phyloP scores from a whole-genome alignment of 2,329 filamentous ascomycete genomes.

The Aspergillus sp. region DNA sequence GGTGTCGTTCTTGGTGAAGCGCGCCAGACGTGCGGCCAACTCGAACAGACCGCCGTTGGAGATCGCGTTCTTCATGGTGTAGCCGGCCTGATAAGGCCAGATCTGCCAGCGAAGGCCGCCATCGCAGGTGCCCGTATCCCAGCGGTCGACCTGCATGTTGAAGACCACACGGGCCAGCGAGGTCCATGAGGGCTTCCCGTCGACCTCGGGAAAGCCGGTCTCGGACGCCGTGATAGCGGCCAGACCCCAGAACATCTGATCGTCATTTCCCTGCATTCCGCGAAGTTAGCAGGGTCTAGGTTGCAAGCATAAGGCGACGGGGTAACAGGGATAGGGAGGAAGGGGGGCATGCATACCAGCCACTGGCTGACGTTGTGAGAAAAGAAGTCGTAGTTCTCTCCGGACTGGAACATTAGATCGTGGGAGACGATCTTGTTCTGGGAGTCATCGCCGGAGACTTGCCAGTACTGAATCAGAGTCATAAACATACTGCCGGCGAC shows the following conservation, averaged over 20 bases:
- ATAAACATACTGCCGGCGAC: conserved; percentile 67
- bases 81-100: conserved; percentile 69
- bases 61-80: conserved; percentile 55
- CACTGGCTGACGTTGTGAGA: conserved; percentile 32
- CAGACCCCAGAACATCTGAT: conserved; percentile 71
- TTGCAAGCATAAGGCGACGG: not conserved
- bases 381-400: conserved; percentile 65
- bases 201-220: conserved; percentile 63
- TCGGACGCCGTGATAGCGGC: conserved; percentile 74
- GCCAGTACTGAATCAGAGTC: conserved; percentile 76
- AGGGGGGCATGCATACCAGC: conserved; percentile 5
- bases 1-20: conserved; percentile 72
- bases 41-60: conserved; percentile 56
- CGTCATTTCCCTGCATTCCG: conserved; percentile 24
- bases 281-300: conserved; percentile 54
- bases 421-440: conserved; percentile 69
- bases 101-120: conserved; percentile 51
- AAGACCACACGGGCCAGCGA: conserved; percentile 9
- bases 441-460: conserved; percentile 67
- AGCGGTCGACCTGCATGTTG: conserved; percentile 41
- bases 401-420: conserved; percentile 64
- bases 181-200: conserved; percentile 6
- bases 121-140: conserved; percentile 4
- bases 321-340: not conserved
- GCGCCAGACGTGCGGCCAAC: conserved; percentile 62